Base-by-base conservation (phyloP, 2,329 filamentous ascomycete species). In the Lojkania enalia region DNA sequence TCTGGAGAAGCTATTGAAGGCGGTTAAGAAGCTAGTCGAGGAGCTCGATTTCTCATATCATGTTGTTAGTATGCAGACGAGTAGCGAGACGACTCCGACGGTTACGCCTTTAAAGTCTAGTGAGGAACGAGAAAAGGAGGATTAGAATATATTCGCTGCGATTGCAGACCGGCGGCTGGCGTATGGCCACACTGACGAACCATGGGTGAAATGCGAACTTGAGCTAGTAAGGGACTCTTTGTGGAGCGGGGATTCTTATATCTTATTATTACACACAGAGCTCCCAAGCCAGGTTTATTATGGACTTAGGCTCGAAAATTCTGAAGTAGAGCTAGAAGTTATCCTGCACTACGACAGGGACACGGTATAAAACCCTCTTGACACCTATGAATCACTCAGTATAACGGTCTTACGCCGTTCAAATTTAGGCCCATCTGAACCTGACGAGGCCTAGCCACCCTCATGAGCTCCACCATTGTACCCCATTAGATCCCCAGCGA, bases 11-110 rank as follows among this genome's bases (percentile, higher is more conserved):
- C 64, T 90, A 44, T 73, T 88, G 49, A 72, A 37, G 62, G 75
- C 76, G 20, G 81, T 90, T 1, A 84, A 79, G 59, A 77, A 78
- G 29, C 70, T 90, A 20, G 86, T 90, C 0, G 87, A 87, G 1
- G 86, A 88, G 51, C 76, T 89, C 16, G 87, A 90, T 64, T 91
- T 90, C 58, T 83, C 81, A 25, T 87, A 85, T 58, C 78, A 82
- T 48, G 69, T 84, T 14, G 74, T 81, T 2, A 65, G 63, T 37
- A 64, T 60, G 25, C 30, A 46, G 33, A 31, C 13, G 25, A 5
- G n/a, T 9, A 20, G 33, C 18, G 33, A 36, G 15, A 20, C 5
- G 5, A 20, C 12, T 9, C 12, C 20, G 9, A 20, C 33, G 20
- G 15, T 19, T 7, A 36, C 15, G 33, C 11, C 23, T 7, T n/a